A percentile compares a stretch with the other conserved stretches of the same genome.
phyloP scores from a whole-genome alignment of 148 eudicot genomes.

The Rhododendron williamsianum region DNA sequence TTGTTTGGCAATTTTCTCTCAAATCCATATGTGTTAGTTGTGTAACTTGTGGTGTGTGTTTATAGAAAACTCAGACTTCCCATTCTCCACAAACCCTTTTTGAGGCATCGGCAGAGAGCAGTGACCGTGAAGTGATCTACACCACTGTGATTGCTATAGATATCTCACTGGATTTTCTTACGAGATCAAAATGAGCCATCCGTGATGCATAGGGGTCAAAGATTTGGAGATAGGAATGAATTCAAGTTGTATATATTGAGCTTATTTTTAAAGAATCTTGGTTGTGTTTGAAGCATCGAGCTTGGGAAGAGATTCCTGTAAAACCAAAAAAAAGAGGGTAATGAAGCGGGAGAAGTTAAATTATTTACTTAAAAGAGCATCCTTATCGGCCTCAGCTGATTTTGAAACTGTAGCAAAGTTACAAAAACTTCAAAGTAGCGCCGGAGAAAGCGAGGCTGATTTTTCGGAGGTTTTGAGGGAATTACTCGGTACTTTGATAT shows the following conservation, averaged over 20 bases:
- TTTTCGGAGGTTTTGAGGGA: too few species aligned
- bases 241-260: background rate
- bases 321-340: background rate
- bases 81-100: background rate
- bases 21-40: background rate
- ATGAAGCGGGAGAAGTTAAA: background rate
- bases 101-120: background rate
- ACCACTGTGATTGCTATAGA: background rate
- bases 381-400: too few species aligned
- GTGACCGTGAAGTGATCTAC: background rate
- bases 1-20: background rate
- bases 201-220: background rate
- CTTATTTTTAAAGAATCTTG: background rate
- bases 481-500: too few species aligned
- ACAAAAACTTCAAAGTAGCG: too few species aligned
- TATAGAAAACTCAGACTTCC: background rate
- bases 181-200: background rate
- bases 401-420: too few species aligned
- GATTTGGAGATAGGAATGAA: background rate
- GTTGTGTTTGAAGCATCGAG: background rate
- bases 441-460: too few species aligned
- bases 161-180: background rate
- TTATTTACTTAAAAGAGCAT: background rate
- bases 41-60: background rate
- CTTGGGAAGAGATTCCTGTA: background rate